phyloP scores from a whole-genome alignment of 108 stramenopile genomes.

The Cyclotella kingstonii region DNA sequence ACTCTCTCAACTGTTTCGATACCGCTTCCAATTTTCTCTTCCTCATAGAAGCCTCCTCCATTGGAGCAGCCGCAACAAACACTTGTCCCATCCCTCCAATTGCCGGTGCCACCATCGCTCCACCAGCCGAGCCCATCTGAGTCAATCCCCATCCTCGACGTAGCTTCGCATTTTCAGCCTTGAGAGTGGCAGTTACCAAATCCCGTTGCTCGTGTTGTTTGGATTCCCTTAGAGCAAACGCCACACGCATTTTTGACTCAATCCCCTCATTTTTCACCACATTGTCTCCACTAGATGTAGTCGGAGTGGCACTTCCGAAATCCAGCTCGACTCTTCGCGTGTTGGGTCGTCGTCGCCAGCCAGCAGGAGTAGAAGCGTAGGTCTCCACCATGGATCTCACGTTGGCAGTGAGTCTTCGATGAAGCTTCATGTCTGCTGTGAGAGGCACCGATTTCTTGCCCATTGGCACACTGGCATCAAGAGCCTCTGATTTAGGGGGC shows the following conservation, averaged over 20 bases:
- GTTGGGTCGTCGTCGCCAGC: slow-evolving; percentile 41
- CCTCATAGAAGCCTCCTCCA: slow-evolving; percentile 43
- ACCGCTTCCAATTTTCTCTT: slow-evolving; percentile 66
- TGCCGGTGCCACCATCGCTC: slow-evolving; percentile 5
- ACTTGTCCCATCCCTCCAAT: slow-evolving; percentile 6
- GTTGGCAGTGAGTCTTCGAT: slow-evolving; percentile 44
- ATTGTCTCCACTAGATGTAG: slow-evolving; percentile 18
- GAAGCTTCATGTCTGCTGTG: slow-evolving; percentile 39
- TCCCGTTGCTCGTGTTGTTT: slow-evolving; percentile 79
- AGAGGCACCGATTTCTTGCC: slow-evolving; percentile 25
- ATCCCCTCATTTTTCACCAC: slow-evolving; percentile 21
- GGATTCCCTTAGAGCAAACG: slow-evolving; percentile 77
- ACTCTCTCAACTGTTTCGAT: slow-evolving; percentile 57
- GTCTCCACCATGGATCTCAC: slow-evolving; percentile 62
- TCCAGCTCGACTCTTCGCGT: slow-evolving; percentile 32
- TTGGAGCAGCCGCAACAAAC: slow-evolving; percentile 16
- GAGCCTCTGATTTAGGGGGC: slow-evolving; percentile 27
- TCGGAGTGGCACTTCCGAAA: slow-evolving; percentile 18
- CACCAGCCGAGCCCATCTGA: slow-evolving; percentile 22
- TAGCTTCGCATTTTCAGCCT: slow-evolving; percentile 37
- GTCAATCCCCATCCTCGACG: slow-evolving; percentile 39
- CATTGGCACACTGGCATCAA: not conserved
- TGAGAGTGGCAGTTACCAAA: slow-evolving; percentile 71
- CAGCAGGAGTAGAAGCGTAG: slow-evolving; percentile 49
- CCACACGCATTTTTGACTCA: slow-evolving; percentile 62